Evolutionary conservation across 1,284 basidiomycete genomes (phyloP).

Genomic region (Melampsora americana): DNA sequence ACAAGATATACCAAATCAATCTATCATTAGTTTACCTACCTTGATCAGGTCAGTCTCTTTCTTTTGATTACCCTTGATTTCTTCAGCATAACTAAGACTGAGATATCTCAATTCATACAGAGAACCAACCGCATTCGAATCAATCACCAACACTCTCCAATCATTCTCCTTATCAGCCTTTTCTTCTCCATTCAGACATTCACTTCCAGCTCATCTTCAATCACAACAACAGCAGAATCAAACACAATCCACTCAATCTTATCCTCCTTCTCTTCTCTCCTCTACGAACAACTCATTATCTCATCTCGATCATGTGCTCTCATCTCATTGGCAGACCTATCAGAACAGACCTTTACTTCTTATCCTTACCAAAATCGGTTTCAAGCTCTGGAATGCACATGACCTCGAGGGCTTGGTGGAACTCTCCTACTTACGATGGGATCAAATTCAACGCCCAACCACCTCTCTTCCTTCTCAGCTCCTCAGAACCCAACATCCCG

Average conservation of each 20-base stretch:
- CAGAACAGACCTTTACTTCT: constrained; percentile 18
- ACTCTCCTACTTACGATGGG: constrained; percentile 11
- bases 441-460: constrained; percentile 6
- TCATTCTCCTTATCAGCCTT: constrained; percentile 17
- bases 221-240: not conserved
- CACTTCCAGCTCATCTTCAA: not conserved
- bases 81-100: not conserved
- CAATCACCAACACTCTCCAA: constrained; percentile 34
- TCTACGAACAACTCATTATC: not conserved
- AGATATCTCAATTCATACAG: not conserved
- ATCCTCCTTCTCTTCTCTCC: not conserved
- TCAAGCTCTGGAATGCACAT: constrained; percentile 33
- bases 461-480: not conserved
- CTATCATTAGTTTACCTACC: not conserved
- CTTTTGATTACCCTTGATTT: not conserved
- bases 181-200: constrained; percentile 17
- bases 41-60: not conserved
- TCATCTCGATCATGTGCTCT: constrained; percentile 7
- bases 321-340: constrained; percentile 25
- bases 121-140: constrained; percentile 31
- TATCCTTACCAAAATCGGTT: not conserved
- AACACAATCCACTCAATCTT: not conserved
- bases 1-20: too few species aligned
- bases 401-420: constrained; percentile 31
- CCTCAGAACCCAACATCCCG: not conserved